A percentile compares a stretch with the other conserved stretches of the same genome.
Evolutionary conservation across 495 filamentous ascomycete species (phyloP).

Genomic region (Aspergillus incahuasiensis): DNA sequence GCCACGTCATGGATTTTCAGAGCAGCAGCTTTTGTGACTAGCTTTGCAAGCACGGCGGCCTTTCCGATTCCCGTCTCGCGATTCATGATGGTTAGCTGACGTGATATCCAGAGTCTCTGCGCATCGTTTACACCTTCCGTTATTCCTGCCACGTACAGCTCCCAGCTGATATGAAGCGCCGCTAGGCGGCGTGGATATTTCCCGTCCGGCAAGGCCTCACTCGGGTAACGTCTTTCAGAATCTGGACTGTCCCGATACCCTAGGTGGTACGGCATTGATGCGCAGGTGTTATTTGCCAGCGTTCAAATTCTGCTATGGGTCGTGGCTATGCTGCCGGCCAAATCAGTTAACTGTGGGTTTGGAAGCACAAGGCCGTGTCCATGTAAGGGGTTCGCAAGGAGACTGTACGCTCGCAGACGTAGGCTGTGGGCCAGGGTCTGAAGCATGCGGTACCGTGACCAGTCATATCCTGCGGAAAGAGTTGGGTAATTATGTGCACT

Average conservation of each 20-base stretch:
- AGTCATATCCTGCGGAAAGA: constrained; percentile 2
- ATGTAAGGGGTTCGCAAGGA: neutral
- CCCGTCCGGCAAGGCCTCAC: neutral
- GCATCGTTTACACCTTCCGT: neutral
- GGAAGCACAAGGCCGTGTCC: neutral
- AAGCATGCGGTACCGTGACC: constrained; percentile 7
- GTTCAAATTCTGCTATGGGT: neutral
- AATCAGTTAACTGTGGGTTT: neutral
- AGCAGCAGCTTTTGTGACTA: neutral
- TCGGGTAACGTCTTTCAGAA: neutral
- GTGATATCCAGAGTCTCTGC: constrained; percentile 5
- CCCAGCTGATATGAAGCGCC: neutral
- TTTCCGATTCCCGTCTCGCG: constrained; percentile 6
- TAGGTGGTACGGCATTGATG: constrained; percentile 7
- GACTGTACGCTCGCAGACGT: constrained; percentile 1
- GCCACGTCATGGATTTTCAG: neutral
- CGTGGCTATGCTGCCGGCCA: neutral
- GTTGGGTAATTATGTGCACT: constrained; percentile 2
- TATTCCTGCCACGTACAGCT: constrained; percentile 5
- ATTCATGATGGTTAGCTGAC: neutral
- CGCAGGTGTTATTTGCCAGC: constrained; percentile 1
- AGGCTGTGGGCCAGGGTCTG: constrained; percentile 1
- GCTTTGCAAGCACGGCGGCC: neutral
- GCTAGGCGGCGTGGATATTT: constrained; percentile 1
- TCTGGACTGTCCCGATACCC: neutral